A percentile compares a stretch with the other conserved stretches of the same genome.
These are phyloP conservation scores for Protea cynaroides DNA, from an alignment of 164 flowering plant species.

Conservation along the genomic window DNA sequence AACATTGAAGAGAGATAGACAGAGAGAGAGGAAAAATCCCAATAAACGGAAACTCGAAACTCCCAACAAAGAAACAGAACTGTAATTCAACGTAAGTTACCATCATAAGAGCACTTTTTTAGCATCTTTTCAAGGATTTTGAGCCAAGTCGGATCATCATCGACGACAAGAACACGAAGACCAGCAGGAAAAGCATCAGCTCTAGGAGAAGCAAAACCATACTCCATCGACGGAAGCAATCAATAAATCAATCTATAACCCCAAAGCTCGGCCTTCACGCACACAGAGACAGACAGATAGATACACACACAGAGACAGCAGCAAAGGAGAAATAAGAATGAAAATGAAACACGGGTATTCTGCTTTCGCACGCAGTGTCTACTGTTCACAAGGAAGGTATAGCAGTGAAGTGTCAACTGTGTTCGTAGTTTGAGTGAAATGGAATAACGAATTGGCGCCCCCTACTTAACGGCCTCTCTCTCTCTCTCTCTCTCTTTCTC, in stretches of 20 bases:
- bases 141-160: constrained; percentile 77
- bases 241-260: neutral
- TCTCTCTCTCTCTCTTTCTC: constrained; percentile 8
- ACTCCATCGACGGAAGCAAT: constrained; percentile 24
- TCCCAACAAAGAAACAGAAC: constrained; percentile 2
- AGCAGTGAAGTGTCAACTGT: neutral
- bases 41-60: neutral
- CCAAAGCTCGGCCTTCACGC: neutral
- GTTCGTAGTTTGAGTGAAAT: neutral
- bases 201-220: constrained; percentile 41
- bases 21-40: neutral
- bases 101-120: constrained; percentile 69
- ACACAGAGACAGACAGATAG: neutral
- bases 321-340: neutral
- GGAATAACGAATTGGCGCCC: constrained; percentile 35
- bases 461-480: constrained; percentile 29
- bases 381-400: neutral
- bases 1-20: no score
- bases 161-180: constrained; percentile 74
- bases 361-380: constrained; percentile 1
- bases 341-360: neutral
- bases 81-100: neutral
- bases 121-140: constrained; percentile 86
- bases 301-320: neutral
- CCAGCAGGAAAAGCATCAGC: constrained; percentile 60